A percentile compares a stretch with the other conserved stretches of the same genome.
Conservation (phyloP, 257 asterid genomes). For the Petunia secreta region DNA sequence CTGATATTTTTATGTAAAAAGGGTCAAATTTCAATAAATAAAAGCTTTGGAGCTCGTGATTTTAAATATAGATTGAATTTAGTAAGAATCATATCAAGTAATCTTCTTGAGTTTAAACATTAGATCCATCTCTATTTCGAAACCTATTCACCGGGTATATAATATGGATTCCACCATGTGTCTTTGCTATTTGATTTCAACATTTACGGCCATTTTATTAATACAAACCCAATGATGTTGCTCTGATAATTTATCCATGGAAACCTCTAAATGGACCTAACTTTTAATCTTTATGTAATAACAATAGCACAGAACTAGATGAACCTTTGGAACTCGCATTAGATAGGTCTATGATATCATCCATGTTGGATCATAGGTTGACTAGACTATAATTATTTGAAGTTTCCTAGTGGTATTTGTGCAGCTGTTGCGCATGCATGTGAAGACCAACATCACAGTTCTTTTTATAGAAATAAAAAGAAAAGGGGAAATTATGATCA, state of each 20-base stretch:
- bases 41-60: too few relatives aligned
- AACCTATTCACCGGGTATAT: too few relatives aligned
- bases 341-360: slow-evolving; percentile 20
- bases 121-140: too few relatives aligned
- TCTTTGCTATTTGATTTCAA: not conserved
- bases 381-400: slow-evolving; percentile 16
- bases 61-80: too few relatives aligned
- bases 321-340: slow-evolving; percentile 18
- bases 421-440: slow-evolving; percentile 18
- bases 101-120: too few relatives aligned
- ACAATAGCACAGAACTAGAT: slow-evolving; percentile 4
- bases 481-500: not conserved
- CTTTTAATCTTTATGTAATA: not conserved
- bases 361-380: slow-evolving; percentile 3
- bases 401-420: slow-evolving; percentile 21
- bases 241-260: slow-evolving; percentile 1
- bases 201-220: slow-evolving; percentile 7
- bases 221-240: slow-evolving; percentile 8
- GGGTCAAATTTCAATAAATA: too few relatives aligned
- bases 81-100: too few relatives aligned
- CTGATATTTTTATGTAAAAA: too few relatives aligned
- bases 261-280: not conserved
- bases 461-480: too few relatives aligned
- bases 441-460: not conserved
- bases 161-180: not conserved